Conservation (phyloP, 2,329 filamentous ascomycete species). For the Colletotrichum chrysophilum region DNA sequence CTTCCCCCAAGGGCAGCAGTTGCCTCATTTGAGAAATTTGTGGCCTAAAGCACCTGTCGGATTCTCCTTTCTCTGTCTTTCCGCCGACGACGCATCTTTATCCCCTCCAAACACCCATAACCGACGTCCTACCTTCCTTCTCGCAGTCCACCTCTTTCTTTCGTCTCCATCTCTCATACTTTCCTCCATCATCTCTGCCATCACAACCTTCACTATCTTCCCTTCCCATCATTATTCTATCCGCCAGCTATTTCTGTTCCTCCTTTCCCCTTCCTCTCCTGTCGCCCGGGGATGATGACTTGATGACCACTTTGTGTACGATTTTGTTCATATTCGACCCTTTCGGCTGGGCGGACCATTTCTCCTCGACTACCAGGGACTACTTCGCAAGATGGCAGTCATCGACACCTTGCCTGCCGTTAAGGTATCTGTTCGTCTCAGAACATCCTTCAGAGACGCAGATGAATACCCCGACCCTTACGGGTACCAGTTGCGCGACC, state of each 20-base stretch:
- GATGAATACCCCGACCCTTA: slow-evolving; percentile 5
- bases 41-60: not conserved
- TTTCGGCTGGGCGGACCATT: not conserved
- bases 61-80: not conserved
- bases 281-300: not conserved
- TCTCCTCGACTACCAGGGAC: not conserved
- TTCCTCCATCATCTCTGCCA: not conserved
- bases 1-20: not conserved
- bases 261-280: not conserved
- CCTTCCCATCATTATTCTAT: not conserved
- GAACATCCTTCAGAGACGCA: not conserved
- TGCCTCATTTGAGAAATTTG: not conserved
- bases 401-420: slow-evolving; percentile 5
- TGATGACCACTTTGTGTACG: not conserved
- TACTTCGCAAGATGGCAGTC: not conserved
- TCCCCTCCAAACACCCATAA: not conserved
- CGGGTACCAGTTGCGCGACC: not conserved
- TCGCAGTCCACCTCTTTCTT: not conserved
- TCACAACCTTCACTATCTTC: not conserved
- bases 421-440: not conserved
- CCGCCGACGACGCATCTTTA: not conserved
- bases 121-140: not conserved
- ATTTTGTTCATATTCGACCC: not conserved
- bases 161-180: not conserved
- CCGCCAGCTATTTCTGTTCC: not conserved